A percentile compares a stretch with the other conserved stretches of the same genome.
Conservation (phyloP, 2,329 filamentous ascomycete genomes). For the Laburnicola sp. region DNA sequence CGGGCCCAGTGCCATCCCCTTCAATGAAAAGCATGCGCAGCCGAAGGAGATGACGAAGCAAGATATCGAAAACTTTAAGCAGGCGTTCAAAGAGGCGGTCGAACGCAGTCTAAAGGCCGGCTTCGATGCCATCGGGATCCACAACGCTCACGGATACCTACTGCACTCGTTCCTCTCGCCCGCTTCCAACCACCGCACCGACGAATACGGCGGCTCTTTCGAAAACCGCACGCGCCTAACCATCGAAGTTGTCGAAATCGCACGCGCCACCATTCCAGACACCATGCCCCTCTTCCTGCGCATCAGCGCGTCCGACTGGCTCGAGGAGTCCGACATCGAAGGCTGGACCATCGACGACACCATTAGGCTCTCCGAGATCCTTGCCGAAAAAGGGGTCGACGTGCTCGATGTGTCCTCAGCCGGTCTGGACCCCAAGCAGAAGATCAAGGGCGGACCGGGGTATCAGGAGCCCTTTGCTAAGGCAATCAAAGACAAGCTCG, state of each 20-base stretch:
- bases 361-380: slow-evolving; percentile 63
- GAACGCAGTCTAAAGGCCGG: slow-evolving; percentile 60
- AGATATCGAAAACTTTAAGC: slow-evolving; percentile 69
- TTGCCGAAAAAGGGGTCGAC: slow-evolving; percentile 76
- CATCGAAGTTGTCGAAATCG: slow-evolving; percentile 67
- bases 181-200: slow-evolving; percentile 68
- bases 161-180: slow-evolving; percentile 71
- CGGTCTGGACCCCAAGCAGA: slow-evolving; percentile 66
- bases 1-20: slow-evolving; percentile 64
- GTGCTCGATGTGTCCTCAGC: slow-evolving; percentile 80
- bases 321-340: slow-evolving; percentile 62
- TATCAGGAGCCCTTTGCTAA: slow-evolving; percentile 78
- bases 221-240: slow-evolving; percentile 72
- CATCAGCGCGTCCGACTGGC: slow-evolving; percentile 74
- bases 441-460: slow-evolving; percentile 63
- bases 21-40: slow-evolving; percentile 60
- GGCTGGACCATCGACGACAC: slow-evolving; percentile 71
- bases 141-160: slow-evolving; percentile 79
- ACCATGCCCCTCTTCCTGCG: slow-evolving; percentile 73
- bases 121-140: slow-evolving; percentile 78
- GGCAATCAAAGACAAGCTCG: slow-evolving; percentile 72
- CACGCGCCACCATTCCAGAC: slow-evolving; percentile 65
- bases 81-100: slow-evolving; percentile 65
- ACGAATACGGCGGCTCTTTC: slow-evolving; percentile 68
- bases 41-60: slow-evolving; percentile 69